Evolutionary conservation across 2,329 filamentous ascomycete species (phyloP).

Genomic region (Alternaria brassicae): DNA sequence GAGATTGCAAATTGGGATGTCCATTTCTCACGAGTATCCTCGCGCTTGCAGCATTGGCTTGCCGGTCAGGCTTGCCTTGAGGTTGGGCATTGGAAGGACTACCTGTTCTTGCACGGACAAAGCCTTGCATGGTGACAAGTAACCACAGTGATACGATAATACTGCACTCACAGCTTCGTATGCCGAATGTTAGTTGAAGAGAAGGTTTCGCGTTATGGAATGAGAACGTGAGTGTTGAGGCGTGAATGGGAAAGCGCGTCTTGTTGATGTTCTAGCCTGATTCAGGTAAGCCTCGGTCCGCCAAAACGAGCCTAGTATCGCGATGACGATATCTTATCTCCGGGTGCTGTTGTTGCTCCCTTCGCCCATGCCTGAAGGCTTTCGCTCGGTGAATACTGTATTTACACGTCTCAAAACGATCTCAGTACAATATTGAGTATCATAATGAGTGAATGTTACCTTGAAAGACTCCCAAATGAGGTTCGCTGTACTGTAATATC

Average conservation of each 20-base stretch:
- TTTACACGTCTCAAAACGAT: not conserved
- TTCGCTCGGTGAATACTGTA: not conserved
- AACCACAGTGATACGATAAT: not conserved
- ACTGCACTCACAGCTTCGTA: not conserved
- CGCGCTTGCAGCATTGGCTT: slow-evolving; percentile 29
- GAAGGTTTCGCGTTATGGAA: slow-evolving; percentile 11
- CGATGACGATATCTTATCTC: slow-evolving; percentile 45
- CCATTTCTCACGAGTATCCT: slow-evolving; percentile 26
- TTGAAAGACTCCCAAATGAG: slow-evolving; percentile 51
- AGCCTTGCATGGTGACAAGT: slow-evolving; percentile 27
- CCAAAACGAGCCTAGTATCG: slow-evolving; percentile 12
- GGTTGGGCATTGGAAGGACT: slow-evolving; percentile 26
- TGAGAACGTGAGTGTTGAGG: slow-evolving; percentile 24
- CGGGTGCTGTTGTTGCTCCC: slow-evolving; percentile 14
- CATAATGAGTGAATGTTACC: slow-evolving; percentile 38
- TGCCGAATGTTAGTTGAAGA: not conserved
- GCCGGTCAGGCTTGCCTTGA: slow-evolving; percentile 21
- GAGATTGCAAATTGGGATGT: slow-evolving; percentile 19
- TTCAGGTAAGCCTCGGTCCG: slow-evolving; percentile 16
- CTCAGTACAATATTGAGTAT: not conserved
- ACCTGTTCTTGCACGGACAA: slow-evolving; percentile 25
- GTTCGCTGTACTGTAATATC: slow-evolving; percentile 19
- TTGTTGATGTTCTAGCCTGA: slow-evolving; percentile 28
- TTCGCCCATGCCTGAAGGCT: slow-evolving; percentile 19
- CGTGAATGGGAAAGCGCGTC: slow-evolving; percentile 39